phyloP scores from a whole-genome alignment of 495 filamentous ascomycete species.

The Glarea lozoyensis region DNA sequence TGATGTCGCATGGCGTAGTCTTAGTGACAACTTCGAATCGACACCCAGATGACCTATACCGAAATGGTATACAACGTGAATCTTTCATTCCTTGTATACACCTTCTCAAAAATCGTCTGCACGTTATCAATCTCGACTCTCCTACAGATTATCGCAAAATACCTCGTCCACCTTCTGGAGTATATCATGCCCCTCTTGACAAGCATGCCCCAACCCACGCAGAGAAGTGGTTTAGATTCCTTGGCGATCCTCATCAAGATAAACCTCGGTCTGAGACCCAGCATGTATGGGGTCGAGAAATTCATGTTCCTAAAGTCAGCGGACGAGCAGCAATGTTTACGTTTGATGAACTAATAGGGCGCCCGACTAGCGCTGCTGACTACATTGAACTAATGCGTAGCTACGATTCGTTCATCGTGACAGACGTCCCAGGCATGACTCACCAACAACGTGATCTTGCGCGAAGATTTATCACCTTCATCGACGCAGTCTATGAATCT shows the following conservation, averaged over 20 bases:
- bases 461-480: slow-evolving; percentile 89
- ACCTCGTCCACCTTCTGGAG: slow-evolving; percentile 82
- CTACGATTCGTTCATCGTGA: slow-evolving; percentile 88
- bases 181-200: slow-evolving; percentile 80
- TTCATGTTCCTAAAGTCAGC: slow-evolving; percentile 78
- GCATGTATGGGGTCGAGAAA: slow-evolving; percentile 88
- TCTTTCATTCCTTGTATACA: slow-evolving; percentile 94
- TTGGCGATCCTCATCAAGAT: slow-evolving; percentile 72
- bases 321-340: slow-evolving; percentile 83
- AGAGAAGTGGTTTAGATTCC: slow-evolving; percentile 88
- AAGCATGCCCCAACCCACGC: slow-evolving; percentile 68
- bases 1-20: slow-evolving; percentile 95
- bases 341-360: slow-evolving; percentile 82
- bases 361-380: slow-evolving; percentile 84
- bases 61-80: slow-evolving; percentile 92
- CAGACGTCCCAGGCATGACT: slow-evolving; percentile 87
- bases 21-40: slow-evolving; percentile 96
- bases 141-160: slow-evolving; percentile 96
- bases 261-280: slow-evolving; percentile 71
- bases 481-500: slow-evolving; percentile 84
- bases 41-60: slow-evolving; percentile 92
- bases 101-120: slow-evolving; percentile 70
- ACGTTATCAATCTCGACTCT: slow-evolving; percentile 89
- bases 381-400: slow-evolving; percentile 87
- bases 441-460: slow-evolving; percentile 80